These are phyloP conservation scores for Aureobasidium sp. DNA, from an alignment of 2,329 filamentous ascomycete genomes.

Conservation along the genomic window DNA sequence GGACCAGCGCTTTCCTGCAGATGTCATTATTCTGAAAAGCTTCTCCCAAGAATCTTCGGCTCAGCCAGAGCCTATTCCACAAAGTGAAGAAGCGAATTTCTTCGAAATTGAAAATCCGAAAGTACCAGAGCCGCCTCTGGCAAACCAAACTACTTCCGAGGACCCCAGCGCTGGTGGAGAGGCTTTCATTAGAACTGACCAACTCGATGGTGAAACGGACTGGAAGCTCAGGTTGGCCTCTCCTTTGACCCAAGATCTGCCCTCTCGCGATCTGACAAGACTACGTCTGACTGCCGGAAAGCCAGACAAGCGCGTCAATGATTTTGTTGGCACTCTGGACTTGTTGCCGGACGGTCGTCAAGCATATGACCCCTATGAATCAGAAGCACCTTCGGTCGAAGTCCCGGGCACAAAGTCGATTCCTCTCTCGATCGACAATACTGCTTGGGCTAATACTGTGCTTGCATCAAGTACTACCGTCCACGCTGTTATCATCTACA, in stretches of 20 bases:
- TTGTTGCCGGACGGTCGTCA: slow-evolving; percentile 50
- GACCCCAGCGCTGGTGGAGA: slow-evolving; percentile 58
- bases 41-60: slow-evolving; percentile 40
- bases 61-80: slow-evolving; percentile 41
- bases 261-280: slow-evolving; percentile 60
- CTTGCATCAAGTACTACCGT: slow-evolving; percentile 88
- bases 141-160: slow-evolving; percentile 29
- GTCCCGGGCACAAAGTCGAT: slow-evolving; percentile 41
- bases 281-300: slow-evolving; percentile 73
- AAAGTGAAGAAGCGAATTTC: slow-evolving; percentile 28
- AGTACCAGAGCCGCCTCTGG: slow-evolving; percentile 25
- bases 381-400: slow-evolving; percentile 14
- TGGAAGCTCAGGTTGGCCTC: slow-evolving; percentile 94
- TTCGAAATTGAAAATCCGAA: slow-evolving; percentile 23
- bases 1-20: slow-evolving; percentile 87
- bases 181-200: slow-evolving; percentile 94
- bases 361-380: slow-evolving; percentile 39
- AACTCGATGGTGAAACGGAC: slow-evolving; percentile 94
- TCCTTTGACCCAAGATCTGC: slow-evolving; percentile 72
- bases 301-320: slow-evolving; percentile 88
- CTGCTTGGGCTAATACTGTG: slow-evolving; percentile 96
- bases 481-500: slow-evolving; percentile 86
- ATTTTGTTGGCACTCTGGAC: slow-evolving; percentile 86
- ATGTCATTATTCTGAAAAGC: slow-evolving; percentile 88
- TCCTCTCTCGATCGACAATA: slow-evolving; percentile 88